Conservation (phyloP, 495 filamentous ascomycete species). For the Bryoglossum gracile region DNA sequence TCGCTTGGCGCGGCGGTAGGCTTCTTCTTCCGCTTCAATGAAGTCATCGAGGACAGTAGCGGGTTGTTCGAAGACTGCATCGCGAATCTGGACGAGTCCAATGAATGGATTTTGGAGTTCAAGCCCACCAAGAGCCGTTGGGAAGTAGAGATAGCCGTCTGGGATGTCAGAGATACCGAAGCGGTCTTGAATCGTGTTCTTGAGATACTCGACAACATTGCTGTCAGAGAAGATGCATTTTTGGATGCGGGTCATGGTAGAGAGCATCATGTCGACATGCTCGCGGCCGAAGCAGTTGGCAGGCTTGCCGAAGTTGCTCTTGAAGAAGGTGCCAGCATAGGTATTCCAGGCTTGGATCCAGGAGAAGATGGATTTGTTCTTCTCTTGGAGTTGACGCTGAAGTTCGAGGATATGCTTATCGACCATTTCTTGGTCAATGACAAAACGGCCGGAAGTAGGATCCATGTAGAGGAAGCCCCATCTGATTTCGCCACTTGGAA, state of each 20-base stretch:
- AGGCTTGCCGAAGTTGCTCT: conserved; percentile 56
- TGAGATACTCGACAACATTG: conserved; percentile 53
- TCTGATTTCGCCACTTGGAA: conserved; percentile 52
- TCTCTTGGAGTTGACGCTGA: conserved; percentile 48
- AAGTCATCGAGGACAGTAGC: conserved; percentile 38
- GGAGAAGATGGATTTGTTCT: conserved; percentile 48
- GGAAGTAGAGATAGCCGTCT: conserved; percentile 63
- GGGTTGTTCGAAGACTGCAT: conserved; percentile 43
- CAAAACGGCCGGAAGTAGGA: conserved; percentile 44
- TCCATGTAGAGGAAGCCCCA: conserved; percentile 62
- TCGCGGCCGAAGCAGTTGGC: conserved; percentile 56
- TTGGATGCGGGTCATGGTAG: conserved; percentile 54
- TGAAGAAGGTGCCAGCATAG: conserved; percentile 58
- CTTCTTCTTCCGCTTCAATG: conserved; percentile 33
- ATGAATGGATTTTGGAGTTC: conserved; percentile 52
- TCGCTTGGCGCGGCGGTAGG: conserved; percentile 40
- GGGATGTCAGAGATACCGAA: conserved; percentile 52
- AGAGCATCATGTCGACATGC: conserved; percentile 58
- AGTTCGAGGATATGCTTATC: conserved; percentile 56
- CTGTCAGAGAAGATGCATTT: conserved; percentile 41
- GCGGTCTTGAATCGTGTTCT: conserved; percentile 41
- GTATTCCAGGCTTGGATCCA: conserved; percentile 62
- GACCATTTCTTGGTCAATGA: conserved; percentile 56
- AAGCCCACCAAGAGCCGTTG: conserved; percentile 51
- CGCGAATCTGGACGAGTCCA: conserved; percentile 43